Conservation (phyloP, 2,329 filamentous ascomycete genomes). For the Alternaria gansuensis region DNA sequence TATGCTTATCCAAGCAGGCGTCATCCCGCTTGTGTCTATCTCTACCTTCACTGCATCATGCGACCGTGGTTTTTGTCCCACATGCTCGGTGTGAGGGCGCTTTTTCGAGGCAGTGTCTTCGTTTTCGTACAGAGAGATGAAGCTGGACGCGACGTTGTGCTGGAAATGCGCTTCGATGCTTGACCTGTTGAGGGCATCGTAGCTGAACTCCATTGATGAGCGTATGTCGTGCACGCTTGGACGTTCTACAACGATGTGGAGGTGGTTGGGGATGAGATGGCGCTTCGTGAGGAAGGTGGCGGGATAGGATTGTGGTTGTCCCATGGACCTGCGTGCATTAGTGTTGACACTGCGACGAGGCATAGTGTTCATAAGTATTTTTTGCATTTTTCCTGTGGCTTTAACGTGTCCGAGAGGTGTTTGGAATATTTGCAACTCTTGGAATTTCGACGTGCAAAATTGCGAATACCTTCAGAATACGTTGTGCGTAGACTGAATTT, state of each 20-base stretch:
- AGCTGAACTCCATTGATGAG: conserved; percentile 1
- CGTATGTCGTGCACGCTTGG: background rate
- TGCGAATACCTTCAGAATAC: background rate
- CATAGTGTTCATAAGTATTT: background rate
- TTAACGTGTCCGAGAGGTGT: background rate
- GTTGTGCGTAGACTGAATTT: background rate
- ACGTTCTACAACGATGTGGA: conserved; percentile 5
- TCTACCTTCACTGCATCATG: background rate
- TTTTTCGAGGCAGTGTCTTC: conserved; percentile 6
- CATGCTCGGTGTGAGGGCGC: background rate
- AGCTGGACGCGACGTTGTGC: conserved; percentile 4
- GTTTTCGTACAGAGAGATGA: conserved; percentile 14
- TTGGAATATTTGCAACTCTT: no score
- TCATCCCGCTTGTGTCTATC: conserved; percentile 2
- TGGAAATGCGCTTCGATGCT: conserved; percentile 11
- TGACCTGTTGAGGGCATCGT: conserved; percentile 1
- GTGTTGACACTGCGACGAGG: no score
- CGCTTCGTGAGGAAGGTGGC: background rate
- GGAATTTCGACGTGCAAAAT: background rate
- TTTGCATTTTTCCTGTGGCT: accelerated
- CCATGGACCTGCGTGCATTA: background rate
- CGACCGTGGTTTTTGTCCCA: background rate
- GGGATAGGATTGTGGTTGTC: background rate
- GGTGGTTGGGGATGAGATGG: background rate
- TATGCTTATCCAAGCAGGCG: conserved; percentile 1